Evolutionary conservation across 2,329 filamentous ascomycete species (phyloP).

Genomic region (Aureobasidium sp.): DNA sequence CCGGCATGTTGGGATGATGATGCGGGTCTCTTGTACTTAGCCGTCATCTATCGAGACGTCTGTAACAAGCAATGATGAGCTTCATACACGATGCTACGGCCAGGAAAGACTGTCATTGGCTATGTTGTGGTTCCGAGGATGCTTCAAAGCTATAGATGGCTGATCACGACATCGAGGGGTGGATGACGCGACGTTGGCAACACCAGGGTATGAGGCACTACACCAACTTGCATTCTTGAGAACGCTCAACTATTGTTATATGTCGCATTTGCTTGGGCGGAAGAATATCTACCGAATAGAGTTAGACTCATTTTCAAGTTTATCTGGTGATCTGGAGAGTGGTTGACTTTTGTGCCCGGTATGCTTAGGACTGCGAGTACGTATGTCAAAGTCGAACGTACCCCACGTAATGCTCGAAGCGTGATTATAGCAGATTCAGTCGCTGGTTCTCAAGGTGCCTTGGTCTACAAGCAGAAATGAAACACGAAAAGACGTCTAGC

Average conservation of each 20-base stretch:
- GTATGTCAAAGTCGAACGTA: not conserved
- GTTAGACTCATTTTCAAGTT: not conserved
- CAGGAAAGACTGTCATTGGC: not conserved
- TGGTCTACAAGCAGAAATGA: not conserved
- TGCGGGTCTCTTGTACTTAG: not conserved
- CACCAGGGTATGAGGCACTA: not conserved
- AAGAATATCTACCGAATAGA: too few relatives aligned
- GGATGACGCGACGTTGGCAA: conserved; percentile 5
- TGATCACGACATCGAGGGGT: conserved; percentile 11
- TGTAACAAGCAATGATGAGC: conserved; percentile 4
- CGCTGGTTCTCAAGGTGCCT: too few relatives aligned
- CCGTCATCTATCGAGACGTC: not conserved
- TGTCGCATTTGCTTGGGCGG: not conserved
- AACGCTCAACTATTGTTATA: not conserved
- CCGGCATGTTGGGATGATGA: not conserved
- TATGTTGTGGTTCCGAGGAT: not conserved
- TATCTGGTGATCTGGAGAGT: not conserved
- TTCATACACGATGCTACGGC: not conserved
- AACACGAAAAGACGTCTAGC: too few relatives aligned
- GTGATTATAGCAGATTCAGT: not conserved
- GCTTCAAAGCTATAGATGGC: not conserved
- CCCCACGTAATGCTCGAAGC: too few relatives aligned
- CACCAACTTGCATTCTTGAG: not conserved
- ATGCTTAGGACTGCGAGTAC: too few relatives aligned
- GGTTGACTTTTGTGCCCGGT: too few relatives aligned